phyloP scores from a whole-genome alignment of 2,329 filamentous ascomycete genomes.

The Thermoascus crustaceus region DNA sequence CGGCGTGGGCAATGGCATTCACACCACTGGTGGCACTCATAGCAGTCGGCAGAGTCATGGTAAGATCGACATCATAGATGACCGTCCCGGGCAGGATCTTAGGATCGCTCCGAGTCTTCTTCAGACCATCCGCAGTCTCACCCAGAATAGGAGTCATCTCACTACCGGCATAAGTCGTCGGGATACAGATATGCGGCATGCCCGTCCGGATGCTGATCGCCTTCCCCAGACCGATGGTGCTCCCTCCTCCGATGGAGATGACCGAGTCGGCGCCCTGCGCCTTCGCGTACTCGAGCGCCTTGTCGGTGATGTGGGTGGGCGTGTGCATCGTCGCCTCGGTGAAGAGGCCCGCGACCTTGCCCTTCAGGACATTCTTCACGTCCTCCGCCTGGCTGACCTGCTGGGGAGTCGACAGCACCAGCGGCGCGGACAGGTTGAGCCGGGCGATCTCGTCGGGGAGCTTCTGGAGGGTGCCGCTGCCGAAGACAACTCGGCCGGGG shows the following conservation, averaged over 20 bases:
- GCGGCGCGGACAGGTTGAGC: constrained; percentile 42
- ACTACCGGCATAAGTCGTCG: constrained; percentile 54
- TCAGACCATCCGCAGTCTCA: constrained; percentile 51
- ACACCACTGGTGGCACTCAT: constrained; percentile 53
- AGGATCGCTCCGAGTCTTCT: constrained; percentile 50
- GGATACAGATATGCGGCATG: constrained; percentile 51
- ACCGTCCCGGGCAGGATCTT: constrained; percentile 54
- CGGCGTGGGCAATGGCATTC: constrained; percentile 58
- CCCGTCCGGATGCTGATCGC: constrained; percentile 47
- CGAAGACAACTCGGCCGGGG: constrained; percentile 49
- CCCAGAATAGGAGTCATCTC: constrained; percentile 60
- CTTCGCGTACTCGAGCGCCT: constrained; percentile 44
- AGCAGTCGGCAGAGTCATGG: constrained; percentile 47
- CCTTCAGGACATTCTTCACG: constrained; percentile 39
- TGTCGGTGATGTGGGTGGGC: constrained; percentile 49
- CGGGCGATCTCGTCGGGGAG: constrained; percentile 36
- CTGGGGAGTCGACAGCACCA: constrained; percentile 50
- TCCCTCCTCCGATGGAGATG: constrained; percentile 55
- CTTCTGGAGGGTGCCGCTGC: constrained; percentile 45
- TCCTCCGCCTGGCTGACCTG: constrained; percentile 41
- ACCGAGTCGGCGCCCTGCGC: constrained; percentile 45
- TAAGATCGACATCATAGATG: constrained; percentile 58
- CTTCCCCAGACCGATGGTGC: constrained; percentile 55
- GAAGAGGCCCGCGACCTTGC: constrained; percentile 45
- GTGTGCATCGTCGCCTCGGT: constrained; percentile 56